Evolutionary conservation across 1,284 basidiomycete genomes (phyloP).

Genomic region (Meripilus lineatus): DNA sequence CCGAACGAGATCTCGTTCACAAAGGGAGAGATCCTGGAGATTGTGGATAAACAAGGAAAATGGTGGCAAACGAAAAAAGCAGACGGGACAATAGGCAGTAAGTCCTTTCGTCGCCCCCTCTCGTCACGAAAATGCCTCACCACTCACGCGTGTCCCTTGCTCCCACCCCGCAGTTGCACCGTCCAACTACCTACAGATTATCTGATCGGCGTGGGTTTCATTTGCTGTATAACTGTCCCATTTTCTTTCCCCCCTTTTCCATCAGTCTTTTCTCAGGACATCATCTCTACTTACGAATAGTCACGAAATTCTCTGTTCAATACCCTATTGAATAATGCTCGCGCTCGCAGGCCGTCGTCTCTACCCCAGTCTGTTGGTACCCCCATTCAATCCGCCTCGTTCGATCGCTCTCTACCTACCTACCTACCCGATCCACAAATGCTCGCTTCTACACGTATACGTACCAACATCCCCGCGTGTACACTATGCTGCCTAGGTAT

Average conservation of each 20-base stretch:
- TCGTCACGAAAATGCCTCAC: not conserved
- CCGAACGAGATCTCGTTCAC: conserved; percentile 94
- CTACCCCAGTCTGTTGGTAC: not conserved
- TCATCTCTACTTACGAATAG: not conserved
- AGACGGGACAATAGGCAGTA: conserved; percentile 81
- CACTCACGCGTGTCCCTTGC: conserved; percentile 4
- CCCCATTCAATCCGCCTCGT: too few species aligned
- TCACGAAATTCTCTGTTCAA: not conserved
- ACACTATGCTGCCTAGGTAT: too few species aligned
- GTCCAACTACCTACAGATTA: conserved; percentile 77
- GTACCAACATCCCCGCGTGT: too few species aligned
- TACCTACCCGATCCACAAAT: too few species aligned
- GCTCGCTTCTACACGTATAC: too few species aligned
- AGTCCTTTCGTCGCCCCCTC: conserved; percentile 3
- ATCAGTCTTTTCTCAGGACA: too few species aligned
- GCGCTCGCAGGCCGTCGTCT: not conserved
- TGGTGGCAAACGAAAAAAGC: conserved; percentile 94
- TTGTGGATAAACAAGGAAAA: conserved; percentile 90
- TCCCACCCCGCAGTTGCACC: conserved; percentile 54
- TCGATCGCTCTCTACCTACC: too few species aligned
- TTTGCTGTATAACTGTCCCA: too few species aligned
- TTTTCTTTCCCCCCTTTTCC: too few species aligned
- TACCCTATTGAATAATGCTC: not conserved
- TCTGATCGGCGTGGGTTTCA: too few species aligned
- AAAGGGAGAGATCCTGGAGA: conserved; percentile 93